phyloP scores from a whole-genome alignment of 1,139 yeast genomes.

The Protomyces pachydermus region DNA sequence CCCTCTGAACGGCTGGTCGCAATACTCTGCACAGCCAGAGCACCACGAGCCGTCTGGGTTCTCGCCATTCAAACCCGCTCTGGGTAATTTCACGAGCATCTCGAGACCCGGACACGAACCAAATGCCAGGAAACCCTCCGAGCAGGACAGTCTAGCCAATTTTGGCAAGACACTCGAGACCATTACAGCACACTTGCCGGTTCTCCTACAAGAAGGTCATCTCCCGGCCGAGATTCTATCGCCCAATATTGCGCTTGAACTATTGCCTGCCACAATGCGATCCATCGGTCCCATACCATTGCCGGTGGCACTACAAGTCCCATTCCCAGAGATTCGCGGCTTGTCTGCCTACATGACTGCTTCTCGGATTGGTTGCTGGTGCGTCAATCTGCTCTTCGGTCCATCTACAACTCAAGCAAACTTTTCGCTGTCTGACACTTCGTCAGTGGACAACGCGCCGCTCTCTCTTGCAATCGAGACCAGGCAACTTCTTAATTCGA shows the following conservation, averaged over 20 bases:
- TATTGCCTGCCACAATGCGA: conserved; percentile 12
- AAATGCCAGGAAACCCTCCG: background rate
- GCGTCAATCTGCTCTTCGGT: conserved; percentile 8
- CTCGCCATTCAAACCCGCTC: background rate
- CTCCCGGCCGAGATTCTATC: conserved; percentile 14
- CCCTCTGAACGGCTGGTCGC: background rate
- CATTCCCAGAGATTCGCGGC: conserved; percentile 20
- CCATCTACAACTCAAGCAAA: background rate
- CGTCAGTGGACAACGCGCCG: background rate
- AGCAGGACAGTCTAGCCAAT: background rate
- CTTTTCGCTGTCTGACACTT: background rate
- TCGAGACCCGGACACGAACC: background rate
- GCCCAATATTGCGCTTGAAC: conserved; percentile 6
- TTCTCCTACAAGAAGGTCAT: conserved; percentile 6
- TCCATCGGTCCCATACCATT: background rate
- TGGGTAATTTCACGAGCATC: background rate
- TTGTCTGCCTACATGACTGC: conserved; percentile 12
- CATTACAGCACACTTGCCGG: conserved; percentile 14
- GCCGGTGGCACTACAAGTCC: background rate
- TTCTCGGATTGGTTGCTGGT: conserved; percentile 16
- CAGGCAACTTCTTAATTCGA: conserved; percentile 1
- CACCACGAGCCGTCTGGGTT: background rate
- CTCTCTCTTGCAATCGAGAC: conserved; percentile 2
- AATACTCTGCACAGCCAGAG: background rate
- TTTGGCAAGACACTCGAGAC: conserved; percentile 17